Conservation (phyloP, 2,329 filamentous ascomycete genomes). For the Dissoconium aciculare region DNA sequence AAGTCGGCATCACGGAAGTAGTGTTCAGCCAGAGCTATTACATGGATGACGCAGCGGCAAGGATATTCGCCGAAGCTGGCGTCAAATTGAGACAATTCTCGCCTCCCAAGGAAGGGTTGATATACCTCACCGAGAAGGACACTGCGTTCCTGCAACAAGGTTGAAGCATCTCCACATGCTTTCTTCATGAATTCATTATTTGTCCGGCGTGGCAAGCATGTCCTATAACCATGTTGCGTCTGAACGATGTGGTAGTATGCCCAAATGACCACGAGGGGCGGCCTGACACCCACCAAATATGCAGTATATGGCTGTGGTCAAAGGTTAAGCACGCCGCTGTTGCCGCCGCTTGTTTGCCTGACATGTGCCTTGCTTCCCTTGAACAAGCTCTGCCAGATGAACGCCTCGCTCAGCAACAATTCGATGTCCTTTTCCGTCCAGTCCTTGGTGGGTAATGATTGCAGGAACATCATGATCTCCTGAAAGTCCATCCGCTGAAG, state of each 20-base stretch:
- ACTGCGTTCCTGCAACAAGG: too few relatives aligned
- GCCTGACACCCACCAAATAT: too few relatives aligned
- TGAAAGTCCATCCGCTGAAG: conserved; percentile 95
- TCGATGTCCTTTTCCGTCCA: conserved; percentile 99
- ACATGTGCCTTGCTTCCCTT: conserved; percentile 88
- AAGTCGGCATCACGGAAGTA: conserved; percentile 90
- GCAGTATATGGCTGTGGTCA: too few relatives aligned
- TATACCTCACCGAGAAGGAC: conserved; percentile 12
- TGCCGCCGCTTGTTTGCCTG: conserved; percentile 13
- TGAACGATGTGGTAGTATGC: too few relatives aligned
- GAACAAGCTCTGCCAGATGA: conserved; percentile 97
- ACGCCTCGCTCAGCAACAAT: conserved; percentile 84
- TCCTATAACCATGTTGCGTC: too few relatives aligned
- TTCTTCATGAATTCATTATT: too few relatives aligned
- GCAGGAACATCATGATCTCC: conserved; percentile 98
- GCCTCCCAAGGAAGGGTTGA: conserved; percentile 34
- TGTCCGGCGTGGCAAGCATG: too few relatives aligned
- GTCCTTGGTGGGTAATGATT: conserved; percentile 76
- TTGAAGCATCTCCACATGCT: too few relatives aligned
- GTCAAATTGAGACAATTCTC: conserved; percentile 77
- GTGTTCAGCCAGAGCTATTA: conserved; percentile 90
- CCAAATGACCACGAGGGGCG: too few relatives aligned
- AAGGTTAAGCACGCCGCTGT: conserved; percentile 10
- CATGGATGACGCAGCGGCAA: conserved; percentile 69
- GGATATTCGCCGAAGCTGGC: conserved; percentile 69